Percentiles rank a stretch among this genome's conserved stretches.
phyloP scores from a whole-genome alignment of 1,284 basidiomycete genomes.

The Chalciporus piperatoides region DNA sequence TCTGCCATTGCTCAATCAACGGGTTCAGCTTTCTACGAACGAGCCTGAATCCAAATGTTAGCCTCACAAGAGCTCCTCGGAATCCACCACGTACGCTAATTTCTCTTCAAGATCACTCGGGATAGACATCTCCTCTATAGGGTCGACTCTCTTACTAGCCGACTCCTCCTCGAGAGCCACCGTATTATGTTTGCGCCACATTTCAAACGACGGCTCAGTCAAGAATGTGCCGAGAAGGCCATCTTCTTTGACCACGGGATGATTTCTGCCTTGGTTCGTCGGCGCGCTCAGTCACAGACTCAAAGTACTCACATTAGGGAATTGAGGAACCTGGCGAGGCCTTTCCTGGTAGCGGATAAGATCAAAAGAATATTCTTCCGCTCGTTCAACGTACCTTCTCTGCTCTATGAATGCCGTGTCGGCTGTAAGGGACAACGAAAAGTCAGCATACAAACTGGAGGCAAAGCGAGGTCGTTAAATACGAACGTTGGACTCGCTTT shows the following conservation, averaged over 20 bases:
- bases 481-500: slow-evolving; percentile 84
- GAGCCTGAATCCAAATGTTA: slow-evolving; percentile 41
- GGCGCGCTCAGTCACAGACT: neutral
- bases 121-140: slow-evolving; percentile 86
- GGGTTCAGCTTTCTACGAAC: slow-evolving; percentile 68
- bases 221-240: slow-evolving; percentile 80
- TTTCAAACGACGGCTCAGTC: slow-evolving; percentile 76
- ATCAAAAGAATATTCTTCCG: neutral
- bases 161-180: slow-evolving; percentile 87
- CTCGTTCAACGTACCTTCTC: slow-evolving; percentile 51
- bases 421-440: slow-evolving; percentile 40
- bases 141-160: slow-evolving; percentile 72
- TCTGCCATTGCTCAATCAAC: slow-evolving; percentile 87
- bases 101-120: slow-evolving; percentile 90
- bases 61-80: neutral
- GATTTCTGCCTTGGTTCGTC: slow-evolving; percentile 55
- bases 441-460: slow-evolving; percentile 6
- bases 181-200: slow-evolving; percentile 74
- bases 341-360: slow-evolving; percentile 51
- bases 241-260: slow-evolving; percentile 86
- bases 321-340: slow-evolving; percentile 77
- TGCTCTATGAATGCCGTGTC: slow-evolving; percentile 89
- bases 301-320: slow-evolving; percentile 60
- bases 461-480: neutral
- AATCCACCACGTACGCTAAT: slow-evolving; percentile 53